Evolutionary conservation across 768 basidiomycete genomes (phyloP), one percentile per base, ranked within the genome.

Genomic region (Tylopilus subfusipes): DNA sequence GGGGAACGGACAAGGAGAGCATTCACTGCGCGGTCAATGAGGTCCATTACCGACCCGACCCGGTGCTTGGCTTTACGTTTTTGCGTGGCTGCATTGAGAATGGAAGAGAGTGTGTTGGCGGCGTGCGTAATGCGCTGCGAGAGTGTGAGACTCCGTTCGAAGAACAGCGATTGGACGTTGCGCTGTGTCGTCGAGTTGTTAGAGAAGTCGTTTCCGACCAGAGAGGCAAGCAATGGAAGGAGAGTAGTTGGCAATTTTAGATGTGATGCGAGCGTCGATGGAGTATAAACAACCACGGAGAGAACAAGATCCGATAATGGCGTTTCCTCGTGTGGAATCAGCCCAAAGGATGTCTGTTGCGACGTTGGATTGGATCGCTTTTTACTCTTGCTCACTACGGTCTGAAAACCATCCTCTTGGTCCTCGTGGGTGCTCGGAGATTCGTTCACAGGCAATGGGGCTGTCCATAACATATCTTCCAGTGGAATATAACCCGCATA

Each of bases 161-260:
- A 93, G 66, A 93, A 90, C 22, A 87, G 62, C 0, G 73, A 75
- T 63, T 84, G 86, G 10, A 82, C 72, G 55, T 76, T 78, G 40
- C 76, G 78, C 21, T 76, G 75, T 38, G 74, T 73, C 8, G 78
- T 72, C 43, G 81, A 77, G 11, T 64, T 76, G 46, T 77, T 78
- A 0, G 88, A 80, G 63, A 82, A 93, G 67, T 93, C 91, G 62
- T 92, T 92, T 46, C 91, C 91, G 5, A 90, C 80, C 18, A 93
- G 72, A 11, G 90, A 86, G 19, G 84, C 88, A 4, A 93, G 73
- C 7, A 93, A 77, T 2, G 91, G 91, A 29, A 93, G 80, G 36
- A 93, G 76, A 0, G 85, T 80, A 8, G 81, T 73, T 1, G 90
- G 86, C 13, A 93, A 72, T 44, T 82, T 78, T 3, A 93, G 69